These are phyloP conservation scores for Lecanicillium sp. DNA, from an alignment of 2,329 filamentous ascomycete genomes.

Conservation along the genomic window DNA sequence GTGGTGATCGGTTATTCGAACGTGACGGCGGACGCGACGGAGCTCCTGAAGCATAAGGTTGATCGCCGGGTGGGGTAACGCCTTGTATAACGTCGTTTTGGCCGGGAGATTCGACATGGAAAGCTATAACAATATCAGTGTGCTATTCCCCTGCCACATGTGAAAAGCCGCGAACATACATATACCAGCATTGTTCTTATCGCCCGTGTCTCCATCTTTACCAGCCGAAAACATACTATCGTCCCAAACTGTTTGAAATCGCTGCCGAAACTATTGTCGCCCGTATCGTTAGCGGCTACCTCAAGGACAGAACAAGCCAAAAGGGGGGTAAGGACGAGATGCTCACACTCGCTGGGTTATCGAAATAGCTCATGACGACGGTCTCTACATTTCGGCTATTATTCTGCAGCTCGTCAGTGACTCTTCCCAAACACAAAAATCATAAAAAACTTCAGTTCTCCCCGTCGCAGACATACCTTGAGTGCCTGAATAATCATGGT, in stretches of 20 bases:
- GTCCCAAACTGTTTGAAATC: constrained; percentile 44
- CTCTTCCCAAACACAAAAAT: background rate
- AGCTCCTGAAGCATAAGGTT: constrained; percentile 33
- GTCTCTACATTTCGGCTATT: constrained; percentile 37
- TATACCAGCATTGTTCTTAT: constrained; percentile 33
- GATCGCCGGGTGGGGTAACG: constrained; percentile 29
- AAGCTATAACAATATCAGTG: constrained; percentile 32
- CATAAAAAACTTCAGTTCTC: background rate
- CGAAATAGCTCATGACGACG: constrained; percentile 45
- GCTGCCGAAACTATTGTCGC: constrained; percentile 30
- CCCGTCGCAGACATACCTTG: constrained; percentile 22
- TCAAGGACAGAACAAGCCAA: constrained; percentile 5
- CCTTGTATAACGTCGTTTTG: constrained; percentile 34
- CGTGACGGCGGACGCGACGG: constrained; percentile 57
- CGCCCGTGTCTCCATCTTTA: constrained; percentile 37
- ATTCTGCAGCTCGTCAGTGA: constrained; percentile 16
- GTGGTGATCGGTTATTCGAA: constrained; percentile 47
- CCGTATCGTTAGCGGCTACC: constrained; percentile 6
- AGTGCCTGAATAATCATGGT: constrained; percentile 31
- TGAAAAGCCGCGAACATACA: constrained; percentile 27
- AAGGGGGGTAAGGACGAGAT: constrained; percentile 7
- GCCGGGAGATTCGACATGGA: constrained; percentile 47
- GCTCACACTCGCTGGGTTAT: constrained; percentile 30
- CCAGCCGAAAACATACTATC: constrained; percentile 44
- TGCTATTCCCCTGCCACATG: too few species aligned